phyloP scores from a whole-genome alignment of 2,329 filamentous ascomycete species.

The Arthrinium puccinioides region DNA sequence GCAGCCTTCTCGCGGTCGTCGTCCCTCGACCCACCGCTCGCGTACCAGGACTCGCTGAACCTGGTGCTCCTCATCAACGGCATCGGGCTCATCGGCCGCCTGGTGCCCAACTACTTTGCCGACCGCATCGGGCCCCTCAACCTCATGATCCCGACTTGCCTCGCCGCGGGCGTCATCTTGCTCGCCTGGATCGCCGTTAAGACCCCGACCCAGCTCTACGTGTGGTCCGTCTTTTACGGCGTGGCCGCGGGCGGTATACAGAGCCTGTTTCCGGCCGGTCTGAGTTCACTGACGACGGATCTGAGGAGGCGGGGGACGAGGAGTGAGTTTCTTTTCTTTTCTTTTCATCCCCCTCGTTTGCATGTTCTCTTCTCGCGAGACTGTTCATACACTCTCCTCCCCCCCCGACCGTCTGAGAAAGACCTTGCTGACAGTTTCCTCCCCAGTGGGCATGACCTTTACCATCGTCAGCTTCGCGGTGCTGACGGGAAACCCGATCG shows the following conservation, averaged over 20 bases:
- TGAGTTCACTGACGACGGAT: slow-evolving; percentile 48
- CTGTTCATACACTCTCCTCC: too few relatives aligned
- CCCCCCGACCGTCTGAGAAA: too few relatives aligned
- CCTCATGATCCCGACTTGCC: slow-evolving; percentile 42
- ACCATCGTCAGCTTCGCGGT: slow-evolving; percentile 46
- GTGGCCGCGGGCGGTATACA: slow-evolving; percentile 58
- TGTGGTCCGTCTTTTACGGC: slow-evolving; percentile 58
- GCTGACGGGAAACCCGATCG: slow-evolving; percentile 45
- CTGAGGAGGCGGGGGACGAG: slow-evolving; percentile 40
- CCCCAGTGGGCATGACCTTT: slow-evolving; percentile 52
- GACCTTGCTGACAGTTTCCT: too few relatives aligned
- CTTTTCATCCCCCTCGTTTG: too few relatives aligned
- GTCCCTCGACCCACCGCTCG: slow-evolving; percentile 27
- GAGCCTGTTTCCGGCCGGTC: slow-evolving; percentile 55
- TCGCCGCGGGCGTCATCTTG: slow-evolving; percentile 33
- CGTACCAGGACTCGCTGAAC: slow-evolving; percentile 46
- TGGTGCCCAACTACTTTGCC: slow-evolving; percentile 51
- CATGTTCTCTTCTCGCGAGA: too few relatives aligned
- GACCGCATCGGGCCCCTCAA: slow-evolving; percentile 55
- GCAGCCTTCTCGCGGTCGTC: slow-evolving; percentile 38
- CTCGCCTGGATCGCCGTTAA: slow-evolving; percentile 54
- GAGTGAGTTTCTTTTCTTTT: too few relatives aligned
- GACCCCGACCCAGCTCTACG: slow-evolving; percentile 44
- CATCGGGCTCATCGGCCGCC: slow-evolving; percentile 48
- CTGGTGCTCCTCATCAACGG: slow-evolving; percentile 60